Percentiles rank a stretch among this genome's conserved stretches.
phyloP scores from a whole-genome alignment of 805 yeast genomes.

The Nematodospora valgi region DNA sequence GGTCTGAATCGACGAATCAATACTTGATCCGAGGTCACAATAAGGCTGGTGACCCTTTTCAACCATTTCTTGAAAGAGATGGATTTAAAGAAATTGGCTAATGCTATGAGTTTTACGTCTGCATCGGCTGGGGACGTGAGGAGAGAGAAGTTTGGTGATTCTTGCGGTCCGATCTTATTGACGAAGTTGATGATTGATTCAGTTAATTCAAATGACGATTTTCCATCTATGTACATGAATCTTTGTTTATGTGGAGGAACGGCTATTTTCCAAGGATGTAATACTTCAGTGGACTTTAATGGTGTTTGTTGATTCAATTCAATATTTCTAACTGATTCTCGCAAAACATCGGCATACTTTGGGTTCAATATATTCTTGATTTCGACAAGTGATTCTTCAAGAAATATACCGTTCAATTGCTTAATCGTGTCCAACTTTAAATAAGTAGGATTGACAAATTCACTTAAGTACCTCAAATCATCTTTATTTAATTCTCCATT shows the following conservation, averaged over 20 bases:
- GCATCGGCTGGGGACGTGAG: slow-evolving; percentile 14
- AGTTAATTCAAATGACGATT: slow-evolving; percentile 30
- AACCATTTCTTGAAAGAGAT: slow-evolving; percentile 69
- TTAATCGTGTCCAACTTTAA: slow-evolving; percentile 33
- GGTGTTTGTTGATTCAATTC: slow-evolving; percentile 69
- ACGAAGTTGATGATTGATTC: slow-evolving; percentile 27
- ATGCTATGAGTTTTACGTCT: slow-evolving; percentile 44
- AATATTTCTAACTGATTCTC: slow-evolving; percentile 44
- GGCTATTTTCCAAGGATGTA: slow-evolving; percentile 83
- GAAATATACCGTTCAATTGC: slow-evolving; percentile 49
- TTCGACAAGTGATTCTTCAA: slow-evolving; percentile 67
- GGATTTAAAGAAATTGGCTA: slow-evolving; percentile 60
- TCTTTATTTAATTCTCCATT: slow-evolving; percentile 10
- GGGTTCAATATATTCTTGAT: slow-evolving; percentile 59
- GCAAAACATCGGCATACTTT: slow-evolving; percentile 47
- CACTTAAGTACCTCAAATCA: slow-evolving; percentile 49
- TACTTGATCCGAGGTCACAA: slow-evolving; percentile 62
- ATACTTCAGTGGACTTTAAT: slow-evolving; percentile 47
- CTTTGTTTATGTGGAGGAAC: slow-evolving; percentile 93
- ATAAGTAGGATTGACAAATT: slow-evolving; percentile 56
- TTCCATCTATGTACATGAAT: slow-evolving; percentile 77
- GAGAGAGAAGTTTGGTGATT: slow-evolving; percentile 54
- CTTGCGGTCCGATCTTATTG: slow-evolving; percentile 44
- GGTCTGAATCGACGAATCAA: slow-evolving; percentile 88
- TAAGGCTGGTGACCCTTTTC: slow-evolving; percentile 54